A percentile compares a stretch with the other conserved stretches of the same genome.
Evolutionary conservation across 345 rosid genomes (phyloP).

Genomic region (Sapria himalayana): DNA sequence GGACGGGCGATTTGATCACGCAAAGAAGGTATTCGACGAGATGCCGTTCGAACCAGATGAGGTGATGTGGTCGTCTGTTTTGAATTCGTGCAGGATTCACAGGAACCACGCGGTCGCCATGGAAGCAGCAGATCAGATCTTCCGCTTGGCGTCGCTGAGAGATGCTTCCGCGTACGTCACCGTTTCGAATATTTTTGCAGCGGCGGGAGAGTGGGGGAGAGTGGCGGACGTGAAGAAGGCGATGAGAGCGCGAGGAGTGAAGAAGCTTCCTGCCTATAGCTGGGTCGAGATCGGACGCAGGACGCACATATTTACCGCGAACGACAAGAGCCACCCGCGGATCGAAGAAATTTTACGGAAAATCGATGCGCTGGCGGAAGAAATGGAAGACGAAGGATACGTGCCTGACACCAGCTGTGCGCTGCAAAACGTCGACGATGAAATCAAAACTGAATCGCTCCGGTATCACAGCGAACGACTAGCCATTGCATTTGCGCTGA

Average conservation of each 20-base stretch:
- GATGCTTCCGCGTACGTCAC: conserved; percentile 66
- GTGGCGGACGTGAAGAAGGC: conserved; percentile 53
- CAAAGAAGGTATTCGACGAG: conserved; percentile 37
- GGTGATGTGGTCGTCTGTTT: conserved; percentile 66
- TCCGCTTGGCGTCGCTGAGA: conserved; percentile 47
- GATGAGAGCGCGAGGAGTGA: conserved; percentile 59
- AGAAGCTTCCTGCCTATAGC: conserved; percentile 52
- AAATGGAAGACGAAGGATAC: conserved; percentile 56
- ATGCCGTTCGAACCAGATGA: conserved; percentile 74
- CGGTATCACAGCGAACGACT: conserved; percentile 61
- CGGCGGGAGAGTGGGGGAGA: conserved; percentile 45
- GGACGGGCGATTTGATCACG: conserved; percentile 40
- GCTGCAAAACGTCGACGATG: conserved; percentile 43
- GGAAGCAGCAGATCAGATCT: conserved; percentile 49
- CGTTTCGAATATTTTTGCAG: conserved; percentile 74
- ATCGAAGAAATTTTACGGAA: conserved; percentile 28
- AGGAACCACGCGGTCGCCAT: conserved; percentile 46
- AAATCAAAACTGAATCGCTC: conserved; percentile 43
- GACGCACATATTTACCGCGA: conserved; percentile 42
- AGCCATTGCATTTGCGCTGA: conserved; percentile 71
- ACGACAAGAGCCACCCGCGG: conserved; percentile 40
- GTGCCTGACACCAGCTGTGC: conserved; percentile 52
- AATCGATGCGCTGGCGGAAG: conserved; percentile 25
- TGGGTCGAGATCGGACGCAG: conserved; percentile 63
- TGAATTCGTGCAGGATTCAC: conserved; percentile 79